Evolutionary conservation across 164 flowering plant species (phyloP).

Genomic region (Tetrastigma voinierianum): DNA sequence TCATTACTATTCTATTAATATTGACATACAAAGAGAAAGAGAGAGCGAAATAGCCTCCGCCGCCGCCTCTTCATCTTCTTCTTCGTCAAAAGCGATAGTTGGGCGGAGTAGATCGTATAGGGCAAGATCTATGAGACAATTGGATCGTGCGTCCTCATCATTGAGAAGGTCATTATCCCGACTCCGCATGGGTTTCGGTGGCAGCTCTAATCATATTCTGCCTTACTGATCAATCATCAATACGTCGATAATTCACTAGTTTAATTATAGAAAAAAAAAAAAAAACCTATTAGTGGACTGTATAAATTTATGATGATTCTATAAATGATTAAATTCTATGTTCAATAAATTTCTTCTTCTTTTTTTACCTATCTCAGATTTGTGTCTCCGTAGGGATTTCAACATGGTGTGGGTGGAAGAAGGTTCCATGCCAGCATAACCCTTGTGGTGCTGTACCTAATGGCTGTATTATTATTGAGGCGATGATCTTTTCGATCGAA

Average conservation of each 20-base stretch:
- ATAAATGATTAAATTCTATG: no score
- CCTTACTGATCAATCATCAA: not conserved
- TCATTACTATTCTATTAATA: constrained; percentile 10
- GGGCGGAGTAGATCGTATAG: not conserved
- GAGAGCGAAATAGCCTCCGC: constrained; percentile 6
- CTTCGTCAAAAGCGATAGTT: not conserved
- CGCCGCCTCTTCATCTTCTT: constrained; percentile 15
- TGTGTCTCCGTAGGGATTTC: no score
- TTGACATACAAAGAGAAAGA: constrained; percentile 5
- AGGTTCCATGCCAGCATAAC: no score
- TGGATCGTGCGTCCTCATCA: constrained; percentile 11
- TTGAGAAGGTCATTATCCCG: constrained; percentile 18
- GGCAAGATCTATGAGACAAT: constrained; percentile 1
- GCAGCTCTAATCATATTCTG: not conserved
- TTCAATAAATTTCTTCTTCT: no score
- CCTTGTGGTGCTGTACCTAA: no score
- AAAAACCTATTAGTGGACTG: no score
- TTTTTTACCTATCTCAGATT: no score
- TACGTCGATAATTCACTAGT: not conserved
- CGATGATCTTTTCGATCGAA: no score
- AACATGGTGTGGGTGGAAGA: no score
- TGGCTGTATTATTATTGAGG: no score
- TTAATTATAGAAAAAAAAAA: not conserved
- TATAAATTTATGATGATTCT: no score
- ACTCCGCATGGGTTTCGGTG: not conserved